phyloP scores from a whole-genome alignment of 768 basidiomycete species.

The Grammothele lineata region DNA sequence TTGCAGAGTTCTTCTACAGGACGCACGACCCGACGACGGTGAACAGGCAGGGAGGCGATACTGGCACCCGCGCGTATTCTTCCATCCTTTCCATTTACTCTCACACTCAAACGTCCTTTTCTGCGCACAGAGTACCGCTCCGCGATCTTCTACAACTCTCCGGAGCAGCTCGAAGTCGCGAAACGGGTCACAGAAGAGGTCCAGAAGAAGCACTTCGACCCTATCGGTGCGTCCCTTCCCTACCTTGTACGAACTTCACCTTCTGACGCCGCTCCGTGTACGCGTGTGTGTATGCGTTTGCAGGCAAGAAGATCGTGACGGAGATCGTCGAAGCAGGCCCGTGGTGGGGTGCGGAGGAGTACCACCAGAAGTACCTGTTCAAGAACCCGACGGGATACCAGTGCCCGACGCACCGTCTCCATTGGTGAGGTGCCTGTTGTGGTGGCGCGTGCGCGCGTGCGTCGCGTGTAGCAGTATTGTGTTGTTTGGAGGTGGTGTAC shows the following conservation, averaged over 20 bases:
- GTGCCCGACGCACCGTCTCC: constrained; percentile 82
- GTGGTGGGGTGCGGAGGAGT: constrained; percentile 84
- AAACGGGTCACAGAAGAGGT: constrained; percentile 77
- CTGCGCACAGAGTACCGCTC: constrained; percentile 80
- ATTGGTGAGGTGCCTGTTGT: constrained; percentile 69
- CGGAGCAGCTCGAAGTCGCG: constrained; percentile 70
- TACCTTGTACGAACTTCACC: background rate
- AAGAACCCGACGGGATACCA: constrained; percentile 89
- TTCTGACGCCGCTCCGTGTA: background rate
- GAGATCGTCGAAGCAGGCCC: constrained; percentile 61
- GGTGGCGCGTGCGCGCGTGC: too few relatives aligned
- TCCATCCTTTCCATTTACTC: background rate
- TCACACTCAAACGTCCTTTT: background rate
- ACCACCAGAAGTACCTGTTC: constrained; percentile 79
- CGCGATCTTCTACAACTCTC: constrained; percentile 77
- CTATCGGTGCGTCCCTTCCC: constrained; percentile 32
- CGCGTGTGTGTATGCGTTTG: background rate
- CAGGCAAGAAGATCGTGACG: constrained; percentile 70
- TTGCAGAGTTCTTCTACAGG: constrained; percentile 88
- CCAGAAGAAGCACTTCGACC: constrained; percentile 77
- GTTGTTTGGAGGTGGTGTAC: too few relatives aligned
- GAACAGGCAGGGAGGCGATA: constrained; percentile 75
- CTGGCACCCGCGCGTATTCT: constrained; percentile 63
- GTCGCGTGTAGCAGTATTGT: too few relatives aligned
- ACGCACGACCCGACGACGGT: constrained; percentile 89